Evolutionary conservation across 495 filamentous ascomycete species (phyloP), one percentile per base, ranked within the genome.

Genomic region (Lasiosphaeria hispida): DNA sequence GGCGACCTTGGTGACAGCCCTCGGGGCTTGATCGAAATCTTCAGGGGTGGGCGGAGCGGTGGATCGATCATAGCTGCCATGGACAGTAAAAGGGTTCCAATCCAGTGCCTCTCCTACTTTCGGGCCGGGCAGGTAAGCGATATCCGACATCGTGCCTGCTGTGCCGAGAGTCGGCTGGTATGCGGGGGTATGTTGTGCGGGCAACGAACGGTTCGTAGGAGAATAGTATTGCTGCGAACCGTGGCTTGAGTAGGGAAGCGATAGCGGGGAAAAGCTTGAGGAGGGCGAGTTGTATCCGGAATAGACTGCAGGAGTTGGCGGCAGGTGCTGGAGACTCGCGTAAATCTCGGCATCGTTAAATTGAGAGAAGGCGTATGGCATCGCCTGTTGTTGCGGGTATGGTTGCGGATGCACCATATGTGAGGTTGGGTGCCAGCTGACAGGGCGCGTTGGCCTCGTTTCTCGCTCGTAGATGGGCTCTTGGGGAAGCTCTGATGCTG

Each of bases 401-500:
- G 66, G 13, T 34, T 55, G 42, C 34, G 62, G 63, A 42, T 67
- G 61, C 59, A 65, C 13, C 8, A 74, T 48, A 17, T 77, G 73
- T 14, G 78, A 75, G 15, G 75, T 75, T 10, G 87, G 85, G 69
- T 90, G 87, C 88, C 88, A 90, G 66, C 86, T 89, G 23, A 85
- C 80, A 17, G 87, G 88, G 11, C 88, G 70, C 44, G 58, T 67
- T 54, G 63, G 69, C 48, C 62, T 69, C 58, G 59, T 67, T 42
- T 68, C 60, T n/a, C 59, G 61, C 30, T 72, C 67, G 54, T 71
- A 58, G 55, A 63, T 53, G 61, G 65, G 43, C 59, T 70, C 59
- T 69, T 60, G 62, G 59, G 64, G 55, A 48, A 63, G 55, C 58
- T 67, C 59, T 19, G 58, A 60, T n/a, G 62, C 58, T 4, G 60